These are phyloP conservation scores for Pythium sp. DNA, from an alignment of 352 stramenopile genomes.

Conservation along the genomic window DNA sequence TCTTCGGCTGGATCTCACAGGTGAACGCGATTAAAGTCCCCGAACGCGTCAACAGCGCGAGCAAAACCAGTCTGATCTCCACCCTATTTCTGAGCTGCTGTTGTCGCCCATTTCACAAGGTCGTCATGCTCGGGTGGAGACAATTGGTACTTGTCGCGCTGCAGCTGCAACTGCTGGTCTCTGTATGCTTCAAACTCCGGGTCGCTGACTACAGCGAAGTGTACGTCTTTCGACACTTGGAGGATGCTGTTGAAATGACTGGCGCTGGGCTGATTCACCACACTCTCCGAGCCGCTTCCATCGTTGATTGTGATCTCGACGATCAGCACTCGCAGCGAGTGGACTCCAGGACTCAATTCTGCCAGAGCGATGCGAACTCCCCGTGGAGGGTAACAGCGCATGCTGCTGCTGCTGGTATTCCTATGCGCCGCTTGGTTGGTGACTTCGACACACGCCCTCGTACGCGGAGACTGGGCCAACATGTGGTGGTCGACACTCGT, in stretches of 20 bases:
- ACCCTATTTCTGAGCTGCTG: no score
- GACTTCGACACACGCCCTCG: slow-evolving; percentile 2
- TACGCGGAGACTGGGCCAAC: not conserved
- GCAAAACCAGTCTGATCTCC: no score
- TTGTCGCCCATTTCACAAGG: not conserved
- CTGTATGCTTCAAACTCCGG: not conserved
- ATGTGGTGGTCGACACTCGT: not conserved
- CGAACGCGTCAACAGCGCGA: no score
- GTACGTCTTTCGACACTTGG: not conserved
- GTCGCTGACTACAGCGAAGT: slow-evolving; percentile 4
- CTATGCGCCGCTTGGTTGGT: not conserved
- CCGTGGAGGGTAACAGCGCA: not conserved
- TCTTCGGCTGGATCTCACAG: no score
- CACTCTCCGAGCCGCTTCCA: not conserved
- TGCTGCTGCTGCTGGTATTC: not conserved
- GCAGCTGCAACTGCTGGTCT: not conserved
- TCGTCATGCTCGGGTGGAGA: slow-evolving; percentile 3
- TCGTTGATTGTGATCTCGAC: not conserved
- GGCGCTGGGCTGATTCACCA: no score
- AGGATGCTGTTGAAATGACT: not conserved
- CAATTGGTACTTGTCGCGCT: not conserved
- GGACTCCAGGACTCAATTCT: not conserved
- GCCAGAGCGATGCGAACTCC: not conserved
- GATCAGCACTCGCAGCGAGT: slow-evolving; percentile 9
- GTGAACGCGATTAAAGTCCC: no score